These are phyloP conservation scores for Eimeria maxima DNA, from an alignment of 169 alveolate genomes.

Conservation along the genomic window DNA sequence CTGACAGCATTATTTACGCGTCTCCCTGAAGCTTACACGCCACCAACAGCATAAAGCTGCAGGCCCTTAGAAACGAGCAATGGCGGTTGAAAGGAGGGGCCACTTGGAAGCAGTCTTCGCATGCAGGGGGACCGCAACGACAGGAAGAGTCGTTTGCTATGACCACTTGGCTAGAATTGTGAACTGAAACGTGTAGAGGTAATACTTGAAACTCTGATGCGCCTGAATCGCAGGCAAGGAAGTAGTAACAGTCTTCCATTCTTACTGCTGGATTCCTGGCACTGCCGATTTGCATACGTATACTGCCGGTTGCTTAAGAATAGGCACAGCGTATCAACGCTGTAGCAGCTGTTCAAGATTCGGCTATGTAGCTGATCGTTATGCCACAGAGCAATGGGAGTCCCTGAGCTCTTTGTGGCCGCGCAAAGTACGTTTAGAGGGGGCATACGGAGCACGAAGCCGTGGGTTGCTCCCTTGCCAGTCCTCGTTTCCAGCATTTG, in stretches of 20 bases:
- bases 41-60: background rate
- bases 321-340: background rate
- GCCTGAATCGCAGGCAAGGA: background rate
- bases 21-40: background rate
- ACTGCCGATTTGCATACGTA: background rate
- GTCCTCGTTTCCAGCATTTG: background rate
- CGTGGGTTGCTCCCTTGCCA: background rate
- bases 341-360: background rate
- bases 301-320: background rate
- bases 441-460: background rate
- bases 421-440: background rate
- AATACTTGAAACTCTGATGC: background rate
- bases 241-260: background rate
- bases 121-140: background rate
- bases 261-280: background rate
- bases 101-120: background rate
- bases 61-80: background rate
- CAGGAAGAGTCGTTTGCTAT: background rate
- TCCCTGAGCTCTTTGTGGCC: background rate
- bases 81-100: background rate
- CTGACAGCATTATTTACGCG: background rate
- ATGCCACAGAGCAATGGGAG: background rate
- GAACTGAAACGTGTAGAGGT: too few relatives aligned
- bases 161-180: too few relatives aligned
- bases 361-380: background rate